phyloP scores from a whole-genome alignment of 345 rosid species.

The Arabis alpina region DNA sequence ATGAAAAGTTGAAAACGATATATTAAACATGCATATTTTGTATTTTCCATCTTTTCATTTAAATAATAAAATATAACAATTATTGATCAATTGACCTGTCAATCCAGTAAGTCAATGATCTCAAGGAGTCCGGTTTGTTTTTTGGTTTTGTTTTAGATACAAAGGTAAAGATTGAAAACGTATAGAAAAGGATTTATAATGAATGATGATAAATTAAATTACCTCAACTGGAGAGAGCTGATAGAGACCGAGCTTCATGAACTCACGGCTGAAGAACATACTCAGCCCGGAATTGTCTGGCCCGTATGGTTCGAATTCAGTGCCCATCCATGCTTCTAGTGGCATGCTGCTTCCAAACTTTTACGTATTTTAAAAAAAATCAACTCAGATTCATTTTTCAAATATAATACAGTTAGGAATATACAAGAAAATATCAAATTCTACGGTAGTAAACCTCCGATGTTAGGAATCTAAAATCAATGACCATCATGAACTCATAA shows the following conservation, averaged over 20 bases:
- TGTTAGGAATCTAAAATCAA: too few species aligned
- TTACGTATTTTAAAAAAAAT: neutral
- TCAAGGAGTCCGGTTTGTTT: neutral
- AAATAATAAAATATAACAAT: neutral
- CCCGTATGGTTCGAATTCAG: slow-evolving; percentile 37
- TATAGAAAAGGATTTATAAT: neutral
- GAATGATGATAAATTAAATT: neutral
- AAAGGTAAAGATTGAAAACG: neutral
- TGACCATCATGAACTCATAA: too few species aligned
- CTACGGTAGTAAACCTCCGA: neutral
- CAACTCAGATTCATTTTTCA: neutral
- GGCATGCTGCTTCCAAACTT: slow-evolving; percentile 23
- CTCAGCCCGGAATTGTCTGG: slow-evolving; percentile 22
- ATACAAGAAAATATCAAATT: neutral
- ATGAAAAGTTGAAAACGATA: neutral
- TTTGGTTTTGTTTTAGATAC: too few species aligned
- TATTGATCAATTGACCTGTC: neutral
- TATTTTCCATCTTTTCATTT: too few species aligned
- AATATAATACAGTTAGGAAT: neutral
- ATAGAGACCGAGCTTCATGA: slow-evolving; percentile 38
- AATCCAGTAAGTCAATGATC: neutral
- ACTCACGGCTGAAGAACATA: slow-evolving; percentile 36
- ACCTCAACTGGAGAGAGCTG: slow-evolving; percentile 42
- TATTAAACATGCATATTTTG: neutral
- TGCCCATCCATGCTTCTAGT: slow-evolving; percentile 38